phyloP scores from a whole-genome alignment of 2,329 filamentous ascomycete species.

The Trichoderma harzianum region DNA sequence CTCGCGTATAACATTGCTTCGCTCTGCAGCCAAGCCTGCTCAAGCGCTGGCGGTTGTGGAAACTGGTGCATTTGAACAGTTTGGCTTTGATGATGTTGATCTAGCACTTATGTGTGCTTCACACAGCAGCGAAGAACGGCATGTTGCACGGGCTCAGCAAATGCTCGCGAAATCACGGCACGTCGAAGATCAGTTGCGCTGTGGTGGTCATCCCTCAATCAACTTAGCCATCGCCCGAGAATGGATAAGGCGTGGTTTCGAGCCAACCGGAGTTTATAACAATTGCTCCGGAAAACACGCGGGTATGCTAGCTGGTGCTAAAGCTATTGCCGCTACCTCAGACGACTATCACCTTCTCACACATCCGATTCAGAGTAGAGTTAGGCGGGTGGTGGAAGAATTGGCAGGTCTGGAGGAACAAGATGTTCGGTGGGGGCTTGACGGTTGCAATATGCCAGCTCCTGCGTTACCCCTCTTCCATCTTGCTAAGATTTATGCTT shows the following conservation, averaged over 20 bases:
- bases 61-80: slow-evolving; percentile 37
- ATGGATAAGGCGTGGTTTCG: slow-evolving; percentile 39
- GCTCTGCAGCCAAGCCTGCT: slow-evolving; percentile 45
- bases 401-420: slow-evolving; percentile 29
- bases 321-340: slow-evolving; percentile 32
- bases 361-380: slow-evolving; percentile 39
- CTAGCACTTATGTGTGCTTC: slow-evolving; percentile 47
- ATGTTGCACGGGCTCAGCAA: slow-evolving; percentile 34
- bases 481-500: slow-evolving; percentile 36
- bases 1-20: slow-evolving; percentile 38
- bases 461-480: slow-evolving; percentile 39
- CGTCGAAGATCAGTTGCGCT: slow-evolving; percentile 37
- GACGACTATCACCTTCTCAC: slow-evolving; percentile 34
- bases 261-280: slow-evolving; percentile 38
- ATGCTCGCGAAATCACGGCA: slow-evolving; percentile 38
- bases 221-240: slow-evolving; percentile 32
- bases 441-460: slow-evolving; percentile 47
- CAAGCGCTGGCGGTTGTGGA: slow-evolving; percentile 45
- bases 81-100: slow-evolving; percentile 38
- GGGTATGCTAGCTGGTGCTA: slow-evolving; percentile 44
- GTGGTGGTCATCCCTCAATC: slow-evolving; percentile 41
- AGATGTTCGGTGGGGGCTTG: slow-evolving; percentile 40
- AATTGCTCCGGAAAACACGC: slow-evolving; percentile 50
- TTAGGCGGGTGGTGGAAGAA: slow-evolving; percentile 37
- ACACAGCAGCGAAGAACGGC: slow-evolving; percentile 42